Evolutionary conservation across 371 early-diverging fungal genomes (phyloP).

Genomic region (Mucor piriformis): DNA sequence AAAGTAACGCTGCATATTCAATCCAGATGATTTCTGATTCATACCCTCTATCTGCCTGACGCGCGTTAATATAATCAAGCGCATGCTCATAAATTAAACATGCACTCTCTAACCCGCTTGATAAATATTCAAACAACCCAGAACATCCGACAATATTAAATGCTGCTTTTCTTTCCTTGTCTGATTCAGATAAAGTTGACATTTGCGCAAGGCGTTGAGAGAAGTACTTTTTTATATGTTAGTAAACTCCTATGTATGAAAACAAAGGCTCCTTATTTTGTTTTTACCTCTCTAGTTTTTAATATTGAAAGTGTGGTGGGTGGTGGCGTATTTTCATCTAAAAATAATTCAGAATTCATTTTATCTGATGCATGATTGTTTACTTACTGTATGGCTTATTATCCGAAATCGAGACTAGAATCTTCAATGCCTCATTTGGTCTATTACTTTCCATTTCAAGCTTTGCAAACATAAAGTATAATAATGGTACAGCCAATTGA

Average conservation of each 20-base stretch:
- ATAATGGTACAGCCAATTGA: conserved; percentile 43
- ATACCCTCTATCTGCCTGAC: conserved; percentile 46
- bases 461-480: conserved; percentile 63
- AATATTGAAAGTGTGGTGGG: conserved; percentile 42
- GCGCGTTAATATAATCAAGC: conserved; percentile 41
- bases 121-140: conserved; percentile 62
- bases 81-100: conserved; percentile 51
- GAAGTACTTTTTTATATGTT: conserved; percentile 31
- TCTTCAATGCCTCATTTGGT: conserved; percentile 50
- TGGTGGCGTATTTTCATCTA: conserved; percentile 25
- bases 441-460: conserved; percentile 54
- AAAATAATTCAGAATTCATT: not conserved
- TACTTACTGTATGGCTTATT: conserved; percentile 29
- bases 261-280: not conserved
- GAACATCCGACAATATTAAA: conserved; percentile 48
- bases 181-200: conserved; percentile 27
- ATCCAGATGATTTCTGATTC: conserved; percentile 47
- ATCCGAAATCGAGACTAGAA: conserved; percentile 47
- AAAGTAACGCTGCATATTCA: conserved; percentile 47
- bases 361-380: not conserved
- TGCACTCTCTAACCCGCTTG: conserved; percentile 50
- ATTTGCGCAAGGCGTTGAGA: conserved; percentile 31
- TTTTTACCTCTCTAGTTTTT: conserved; percentile 53
- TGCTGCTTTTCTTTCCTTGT: conserved; percentile 35
- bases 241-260: not conserved